Percentiles rank a stretch among this genome's conserved stretches.
Evolutionary conservation across 148 eudicot genomes (phyloP).

Genomic region (Rhododendron griersonianum): DNA sequence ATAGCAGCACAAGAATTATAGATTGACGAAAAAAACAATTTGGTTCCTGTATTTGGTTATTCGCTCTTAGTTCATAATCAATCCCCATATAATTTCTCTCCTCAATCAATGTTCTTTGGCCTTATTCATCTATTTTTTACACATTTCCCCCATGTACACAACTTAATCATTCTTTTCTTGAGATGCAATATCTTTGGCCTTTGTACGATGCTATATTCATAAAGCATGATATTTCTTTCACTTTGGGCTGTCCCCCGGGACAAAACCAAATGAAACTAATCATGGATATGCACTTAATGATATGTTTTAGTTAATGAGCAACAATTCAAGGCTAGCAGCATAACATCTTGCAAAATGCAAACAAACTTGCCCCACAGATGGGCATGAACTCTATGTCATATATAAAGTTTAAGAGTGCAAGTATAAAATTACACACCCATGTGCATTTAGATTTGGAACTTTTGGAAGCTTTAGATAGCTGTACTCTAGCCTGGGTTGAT

Average conservation of each 20-base stretch:
- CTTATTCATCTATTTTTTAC: neutral
- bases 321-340: neutral
- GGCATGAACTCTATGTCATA: neutral
- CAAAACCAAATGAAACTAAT: neutral
- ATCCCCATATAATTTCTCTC: neutral
- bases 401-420: neutral
- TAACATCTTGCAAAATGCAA: neutral
- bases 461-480: conserved; percentile 59
- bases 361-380: neutral
- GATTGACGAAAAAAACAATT: neutral
- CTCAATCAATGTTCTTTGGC: neutral
- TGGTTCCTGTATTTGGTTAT: neutral
- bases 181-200: conserved; percentile 4
- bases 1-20: neutral
- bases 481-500: conserved; percentile 55
- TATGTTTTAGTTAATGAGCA: neutral
- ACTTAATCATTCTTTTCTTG: neutral
- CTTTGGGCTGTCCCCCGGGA: neutral
- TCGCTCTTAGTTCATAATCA: neutral
- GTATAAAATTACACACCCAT: conserved; percentile 35
- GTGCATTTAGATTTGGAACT: conserved; percentile 52
- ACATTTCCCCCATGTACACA: neutral
- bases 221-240: neutral
- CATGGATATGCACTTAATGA: neutral
- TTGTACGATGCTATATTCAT: neutral